Base-by-base conservation (phyloP, 192 early-diverging fungal genomes). In the Diversispora epigaea region DNA sequence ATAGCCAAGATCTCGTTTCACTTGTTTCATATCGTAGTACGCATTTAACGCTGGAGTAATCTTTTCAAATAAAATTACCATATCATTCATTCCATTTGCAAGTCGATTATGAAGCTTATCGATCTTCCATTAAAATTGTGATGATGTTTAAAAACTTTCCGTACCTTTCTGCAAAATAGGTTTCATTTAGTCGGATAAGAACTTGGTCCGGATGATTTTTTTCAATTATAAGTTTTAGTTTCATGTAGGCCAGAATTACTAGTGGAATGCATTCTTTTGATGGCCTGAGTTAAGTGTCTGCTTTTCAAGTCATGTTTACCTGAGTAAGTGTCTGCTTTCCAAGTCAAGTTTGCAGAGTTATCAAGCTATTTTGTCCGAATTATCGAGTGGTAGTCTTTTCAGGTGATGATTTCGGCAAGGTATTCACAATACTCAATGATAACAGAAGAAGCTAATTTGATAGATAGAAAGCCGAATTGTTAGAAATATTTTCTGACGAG, bases 41-140 rank as follows among this genome's bases (percentile, higher is more conserved):
- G 39, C 58, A 25, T 32, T 22, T 8, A 60, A 40, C 6, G 8
- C 58, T 40, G 58, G 58, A 6, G 58, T 60, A 25, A 60, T 8
- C 8, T 60, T 32, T 60, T 60, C 58, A 60, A 60, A 60, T 39
- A 60, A 60, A 40, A 9, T 6, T 40, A 39, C 58, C 11, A 60
- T 22, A 60, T 60, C 58, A 40, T 60, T 32, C 6, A 60, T 60
- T 60, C 58, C 58, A 60, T 60, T 60, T 32, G 7, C 58, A 60
- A 60, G 22, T 60, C 7, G 58, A 60, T 60, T 60, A 32, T 60
- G 9, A 60, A 60, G 58, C 10, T 60, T 22, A 60, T 60, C 58
- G 1, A 60, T 32, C 58, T 12, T 60, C 58, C 11, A 1, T 25
- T 32, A 60, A 60, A 60, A 60, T 60, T 6, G n/a, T n/a, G n/a